Base-by-base conservation (phyloP, 106 monocot genomes). In the Platanthera guangdongensis region DNA sequence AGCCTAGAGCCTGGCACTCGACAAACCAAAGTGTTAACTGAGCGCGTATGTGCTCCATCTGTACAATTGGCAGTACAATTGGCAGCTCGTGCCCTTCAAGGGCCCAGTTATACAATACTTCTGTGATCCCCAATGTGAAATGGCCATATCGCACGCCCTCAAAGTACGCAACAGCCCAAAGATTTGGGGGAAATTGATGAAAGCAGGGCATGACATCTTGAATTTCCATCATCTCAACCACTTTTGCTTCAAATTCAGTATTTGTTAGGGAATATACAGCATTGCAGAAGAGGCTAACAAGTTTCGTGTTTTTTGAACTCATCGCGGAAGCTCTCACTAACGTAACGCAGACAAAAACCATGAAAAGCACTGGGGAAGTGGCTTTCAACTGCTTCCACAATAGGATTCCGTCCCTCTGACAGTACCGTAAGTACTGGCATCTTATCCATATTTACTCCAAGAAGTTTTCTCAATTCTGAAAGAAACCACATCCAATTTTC, bases 401-500 rank as follows among this genome's bases (percentile, higher is more conserved):
- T 86, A 9, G 84, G 86, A 50, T 83, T 81, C 7, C 78, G 82
- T 63, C 93, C 83, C 71, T 93, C 96, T 30, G 96, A 97, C 64
- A 97, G 72, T 22, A 97, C 87, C 15, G 93, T 97, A 50, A 97
- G 80, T 11, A 90, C 47, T 13, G 95, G 95, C 96, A 97, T 93
- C 86, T 93, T 97, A 32, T 97, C 96, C 13, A 93, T 93, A 54
- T 87, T 93, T 78, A 93, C 78, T 74, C 90, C 90, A 72, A 97
- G 85, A 32, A 97, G 87, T 67, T 93, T 93, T 71, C 96, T 77
- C 78, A 97, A 74, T 75, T 97, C 96, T 30, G 96, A 91, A 18
- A 93, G 65, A 83, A 97, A 97, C 96, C 96, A 97, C 86, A 89
- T 93, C 96, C 96, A 97, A 62, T 93, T 97, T 45, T 93, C 93